Conservation (phyloP, 176 grass and related monocot genomes). For the Avena atlantica region DNA sequence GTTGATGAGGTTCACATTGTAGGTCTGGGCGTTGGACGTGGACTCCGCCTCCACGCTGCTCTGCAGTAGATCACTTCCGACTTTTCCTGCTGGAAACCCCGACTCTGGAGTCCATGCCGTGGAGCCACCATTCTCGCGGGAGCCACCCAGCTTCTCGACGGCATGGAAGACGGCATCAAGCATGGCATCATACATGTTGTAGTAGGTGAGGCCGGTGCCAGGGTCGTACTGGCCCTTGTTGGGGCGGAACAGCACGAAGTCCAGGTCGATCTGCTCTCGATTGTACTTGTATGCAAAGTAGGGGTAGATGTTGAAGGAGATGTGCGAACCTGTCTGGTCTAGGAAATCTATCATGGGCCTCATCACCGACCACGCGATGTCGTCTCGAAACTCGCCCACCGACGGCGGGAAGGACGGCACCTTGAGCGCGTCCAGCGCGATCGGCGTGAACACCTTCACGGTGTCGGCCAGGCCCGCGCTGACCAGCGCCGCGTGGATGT, state of each 20-base stretch:
- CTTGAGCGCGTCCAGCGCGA: not conserved
- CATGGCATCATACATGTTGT: constrained; percentile 69
- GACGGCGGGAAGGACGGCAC: no score
- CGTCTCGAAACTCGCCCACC: constrained; percentile 44
- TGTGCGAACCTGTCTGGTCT: constrained; percentile 10
- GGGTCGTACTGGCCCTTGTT: constrained; percentile 39
- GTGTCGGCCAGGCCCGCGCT: not conserved
- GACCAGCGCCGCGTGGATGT: constrained; percentile 6
- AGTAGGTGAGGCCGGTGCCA: constrained; percentile 52
- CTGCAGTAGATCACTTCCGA: not conserved
- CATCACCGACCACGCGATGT: constrained; percentile 59
- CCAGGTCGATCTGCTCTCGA: constrained; percentile 42
- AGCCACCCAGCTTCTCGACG: constrained; percentile 32
- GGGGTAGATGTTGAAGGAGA: constrained; percentile 67
- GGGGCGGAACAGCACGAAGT: constrained; percentile 61
- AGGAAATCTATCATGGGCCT: constrained; percentile 61
- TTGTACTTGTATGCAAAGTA: constrained; percentile 63
- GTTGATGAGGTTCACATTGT: constrained; percentile 62
- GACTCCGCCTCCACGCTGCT: not conserved
- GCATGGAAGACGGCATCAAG: constrained; percentile 59
- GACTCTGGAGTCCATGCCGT: not conserved
- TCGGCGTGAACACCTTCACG: not conserved
- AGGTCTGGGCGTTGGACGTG: constrained; percentile 40
- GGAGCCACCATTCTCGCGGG: not conserved
- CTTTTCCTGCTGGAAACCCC: not conserved